These are phyloP conservation scores for Ophiostoma ips DNA, from an alignment of 2,329 filamentous ascomycete species.

Conservation along the genomic window DNA sequence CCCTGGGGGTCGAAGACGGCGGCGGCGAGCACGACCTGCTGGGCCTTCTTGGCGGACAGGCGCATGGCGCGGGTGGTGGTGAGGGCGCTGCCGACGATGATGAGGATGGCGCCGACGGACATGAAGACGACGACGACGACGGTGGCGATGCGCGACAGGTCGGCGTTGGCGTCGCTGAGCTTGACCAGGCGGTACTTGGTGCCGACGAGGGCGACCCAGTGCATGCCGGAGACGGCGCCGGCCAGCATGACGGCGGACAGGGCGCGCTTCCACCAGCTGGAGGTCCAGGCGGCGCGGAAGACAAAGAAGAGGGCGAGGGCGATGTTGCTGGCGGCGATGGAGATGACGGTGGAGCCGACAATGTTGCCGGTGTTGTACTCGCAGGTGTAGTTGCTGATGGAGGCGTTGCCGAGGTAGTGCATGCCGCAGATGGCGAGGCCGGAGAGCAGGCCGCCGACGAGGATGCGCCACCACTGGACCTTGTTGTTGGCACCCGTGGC, in stretches of 20 bases:
- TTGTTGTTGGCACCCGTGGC: conserved; percentile 47
- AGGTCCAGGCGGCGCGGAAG: conserved; percentile 62
- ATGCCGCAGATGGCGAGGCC: conserved; percentile 69
- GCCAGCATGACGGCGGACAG: conserved; percentile 55
- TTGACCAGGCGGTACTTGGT: conserved; percentile 50
- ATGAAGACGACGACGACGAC: conserved; percentile 61
- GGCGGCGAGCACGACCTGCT: conserved; percentile 44
- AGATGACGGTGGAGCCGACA: conserved; percentile 56
- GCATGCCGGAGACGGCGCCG: conserved; percentile 69
- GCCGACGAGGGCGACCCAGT: conserved; percentile 65
- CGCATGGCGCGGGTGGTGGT: conserved; percentile 38
- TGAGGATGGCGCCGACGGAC: conserved; percentile 47
- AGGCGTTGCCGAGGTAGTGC: conserved; percentile 79
- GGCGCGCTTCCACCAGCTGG: conserved; percentile 61
- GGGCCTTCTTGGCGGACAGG: conserved; percentile 42
- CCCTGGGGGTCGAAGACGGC: conserved; percentile 55
- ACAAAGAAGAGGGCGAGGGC: conserved; percentile 68
- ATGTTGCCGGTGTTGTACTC: conserved; percentile 46
- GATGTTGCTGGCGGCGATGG: conserved; percentile 54
- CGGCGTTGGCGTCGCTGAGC: conserved; percentile 24
- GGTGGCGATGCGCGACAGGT: conserved; percentile 46
- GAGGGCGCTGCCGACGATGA: conserved; percentile 42
- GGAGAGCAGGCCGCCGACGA: conserved; percentile 52
- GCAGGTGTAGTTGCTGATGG: conserved; percentile 63
- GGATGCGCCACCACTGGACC: conserved; percentile 43